Percentiles rank a stretch among this genome's conserved stretches.
phyloP scores from a whole-genome alignment of 202 grass and related monocot genomes.

The Setaria italica region DNA sequence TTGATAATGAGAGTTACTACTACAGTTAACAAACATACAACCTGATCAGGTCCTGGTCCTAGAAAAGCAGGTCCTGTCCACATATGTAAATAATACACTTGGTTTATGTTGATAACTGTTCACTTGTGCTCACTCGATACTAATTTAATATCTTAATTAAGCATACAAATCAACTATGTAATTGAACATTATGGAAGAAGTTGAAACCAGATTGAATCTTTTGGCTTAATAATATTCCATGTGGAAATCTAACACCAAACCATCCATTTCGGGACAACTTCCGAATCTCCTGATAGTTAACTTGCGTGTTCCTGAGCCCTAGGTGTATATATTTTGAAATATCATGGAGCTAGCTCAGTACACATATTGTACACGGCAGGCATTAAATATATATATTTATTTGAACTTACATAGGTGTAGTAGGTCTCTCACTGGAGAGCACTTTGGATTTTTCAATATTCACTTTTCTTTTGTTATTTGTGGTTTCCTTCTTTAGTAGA shows the following conservation, averaged over 20 bases:
- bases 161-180: not conserved
- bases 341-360: not conserved
- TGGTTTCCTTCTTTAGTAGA: not conserved
- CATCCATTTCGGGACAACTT: not conserved
- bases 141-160: not conserved
- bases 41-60: not conserved
- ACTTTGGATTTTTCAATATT: slow-evolving; percentile 6
- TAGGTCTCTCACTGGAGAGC: not conserved
- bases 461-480: slow-evolving; percentile 1
- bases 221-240: not conserved
- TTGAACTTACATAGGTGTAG: not conserved
- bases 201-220: not conserved
- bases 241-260: slow-evolving; percentile 9
- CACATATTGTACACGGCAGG: not conserved
- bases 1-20: not conserved
- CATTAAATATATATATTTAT: not conserved
- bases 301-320: not conserved
- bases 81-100: slow-evolving; percentile 9
- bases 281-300: not conserved
- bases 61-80: not conserved
- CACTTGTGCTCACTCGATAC: not conserved
- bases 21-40: not conserved
- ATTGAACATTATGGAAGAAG: not conserved
- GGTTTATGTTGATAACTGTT: not conserved
- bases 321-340: not conserved